Percentiles rank a stretch among this genome's conserved stretches.
Evolutionary conservation across 139 green algal genomes (phyloP).

Genomic region (Micractinium sp.): DNA sequence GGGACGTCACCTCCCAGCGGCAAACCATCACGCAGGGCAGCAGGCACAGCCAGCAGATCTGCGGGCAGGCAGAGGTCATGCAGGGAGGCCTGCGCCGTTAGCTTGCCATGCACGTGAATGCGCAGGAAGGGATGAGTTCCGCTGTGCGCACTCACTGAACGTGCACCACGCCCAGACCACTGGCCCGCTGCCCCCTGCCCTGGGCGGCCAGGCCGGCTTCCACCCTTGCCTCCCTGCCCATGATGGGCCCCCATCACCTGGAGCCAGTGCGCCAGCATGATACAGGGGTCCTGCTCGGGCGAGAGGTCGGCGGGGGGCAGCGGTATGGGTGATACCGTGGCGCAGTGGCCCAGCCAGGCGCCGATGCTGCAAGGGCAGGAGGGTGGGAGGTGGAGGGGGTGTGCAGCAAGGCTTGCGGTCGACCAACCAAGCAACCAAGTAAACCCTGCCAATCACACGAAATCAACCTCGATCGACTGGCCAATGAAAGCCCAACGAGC

Average conservation of each 20-base stretch:
- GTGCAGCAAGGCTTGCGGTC: not conserved
- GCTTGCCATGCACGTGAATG: too few species aligned
- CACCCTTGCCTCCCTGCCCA: too few species aligned
- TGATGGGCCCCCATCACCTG: not conserved
- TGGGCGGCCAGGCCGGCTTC: too few species aligned
- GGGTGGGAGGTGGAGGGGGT: not conserved
- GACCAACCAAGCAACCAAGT: not conserved
- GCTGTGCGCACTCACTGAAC: too few species aligned
- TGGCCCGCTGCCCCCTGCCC: not conserved
- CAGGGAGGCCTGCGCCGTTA: too few species aligned
- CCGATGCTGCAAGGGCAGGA: not conserved
- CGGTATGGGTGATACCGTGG: not conserved
- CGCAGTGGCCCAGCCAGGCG: not conserved
- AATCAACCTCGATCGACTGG: too few species aligned
- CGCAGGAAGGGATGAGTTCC: not conserved
- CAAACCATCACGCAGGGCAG: not conserved
- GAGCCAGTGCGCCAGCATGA: not conserved
- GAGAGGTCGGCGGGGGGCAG: not conserved
- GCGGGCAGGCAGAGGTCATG: not conserved
- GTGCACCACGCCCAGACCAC: not conserved
- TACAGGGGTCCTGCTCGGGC: not conserved
- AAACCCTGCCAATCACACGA: too few species aligned
- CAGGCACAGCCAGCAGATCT: not conserved
- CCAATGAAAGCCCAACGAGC: too few species aligned
- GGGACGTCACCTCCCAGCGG: not conserved